A percentile compares a stretch with the other conserved stretches of the same genome.
Evolutionary conservation across 768 basidiomycete species (phyloP).

Genomic region (Baorangia bicolor): DNA sequence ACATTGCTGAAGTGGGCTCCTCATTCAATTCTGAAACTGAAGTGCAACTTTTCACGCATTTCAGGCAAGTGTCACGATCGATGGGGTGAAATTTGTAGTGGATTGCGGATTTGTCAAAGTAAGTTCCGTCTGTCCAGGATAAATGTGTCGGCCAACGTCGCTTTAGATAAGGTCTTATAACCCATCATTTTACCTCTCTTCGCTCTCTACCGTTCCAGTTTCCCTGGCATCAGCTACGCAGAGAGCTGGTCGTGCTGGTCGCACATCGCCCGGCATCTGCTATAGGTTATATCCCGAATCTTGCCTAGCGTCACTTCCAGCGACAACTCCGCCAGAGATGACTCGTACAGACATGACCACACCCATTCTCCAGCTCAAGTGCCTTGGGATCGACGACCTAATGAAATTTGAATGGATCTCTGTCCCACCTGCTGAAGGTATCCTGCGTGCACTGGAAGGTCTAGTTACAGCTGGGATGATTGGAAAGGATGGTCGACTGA

Average conservation of each 20-base stretch:
- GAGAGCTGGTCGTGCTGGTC: constrained; percentile 91
- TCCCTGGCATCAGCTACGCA: constrained; percentile 91
- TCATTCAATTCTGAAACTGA: neutral
- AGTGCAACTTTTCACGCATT: neutral
- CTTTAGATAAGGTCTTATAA: constrained; percentile 86
- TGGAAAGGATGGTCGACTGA: constrained; percentile 76
- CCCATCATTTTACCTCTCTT: constrained; percentile 79
- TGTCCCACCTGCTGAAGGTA: constrained; percentile 80
- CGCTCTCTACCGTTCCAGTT: constrained; percentile 78
- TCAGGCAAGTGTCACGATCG: constrained; percentile 94
- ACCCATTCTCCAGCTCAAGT: constrained; percentile 91
- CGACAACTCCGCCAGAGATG: constrained; percentile 84
- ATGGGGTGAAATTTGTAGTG: constrained; percentile 90
- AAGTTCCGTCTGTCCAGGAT: constrained; percentile 10
- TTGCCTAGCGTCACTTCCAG: constrained; percentile 56
- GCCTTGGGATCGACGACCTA: constrained; percentile 90
- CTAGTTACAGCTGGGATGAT: constrained; percentile 81
- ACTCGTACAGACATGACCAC: constrained; percentile 88
- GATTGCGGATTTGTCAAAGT: constrained; percentile 97
- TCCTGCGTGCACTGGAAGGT: constrained; percentile 83
- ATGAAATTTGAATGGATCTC: constrained; percentile 97
- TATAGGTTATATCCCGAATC: constrained; percentile 84
- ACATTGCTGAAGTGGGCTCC: constrained; percentile 81
- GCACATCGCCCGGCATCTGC: constrained; percentile 89
- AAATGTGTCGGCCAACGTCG: neutral